Percentiles rank a stretch among this genome's conserved stretches.
These are phyloP conservation scores for Canariomyces notabilis DNA, from an alignment of 2,329 filamentous ascomycete genomes.

Conservation along the genomic window DNA sequence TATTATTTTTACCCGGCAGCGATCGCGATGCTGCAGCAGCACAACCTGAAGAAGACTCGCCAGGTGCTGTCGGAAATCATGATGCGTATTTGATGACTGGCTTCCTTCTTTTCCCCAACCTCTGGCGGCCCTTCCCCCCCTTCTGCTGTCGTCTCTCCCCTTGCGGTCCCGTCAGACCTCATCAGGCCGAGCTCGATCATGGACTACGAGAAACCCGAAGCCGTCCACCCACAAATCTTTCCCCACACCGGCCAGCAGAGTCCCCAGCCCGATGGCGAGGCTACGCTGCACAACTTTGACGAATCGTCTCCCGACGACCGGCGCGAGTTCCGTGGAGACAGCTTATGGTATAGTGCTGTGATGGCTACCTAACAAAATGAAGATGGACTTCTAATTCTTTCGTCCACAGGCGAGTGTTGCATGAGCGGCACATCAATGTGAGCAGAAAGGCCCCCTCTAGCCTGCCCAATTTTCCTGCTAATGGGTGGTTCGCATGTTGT, in stretches of 20 bases:
- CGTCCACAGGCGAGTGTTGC: conserved; percentile 33
- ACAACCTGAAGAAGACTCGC: not conserved
- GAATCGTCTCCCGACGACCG: conserved; percentile 15
- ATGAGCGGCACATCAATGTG: conserved; percentile 38
- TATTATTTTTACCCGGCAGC: conserved; percentile 12
- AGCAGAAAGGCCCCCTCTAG: conserved; percentile 3
- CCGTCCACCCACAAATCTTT: conserved; percentile 16
- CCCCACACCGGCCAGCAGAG: conserved; percentile 10
- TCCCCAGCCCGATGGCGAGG: conserved; percentile 19
- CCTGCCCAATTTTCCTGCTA: not conserved
- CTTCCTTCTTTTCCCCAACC: not conserved
- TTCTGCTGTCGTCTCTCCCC: not conserved
- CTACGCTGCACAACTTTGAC: conserved; percentile 15
- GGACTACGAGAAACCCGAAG: conserved; percentile 23
- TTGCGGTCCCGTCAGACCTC: not conserved
- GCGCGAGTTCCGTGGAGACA: conserved; percentile 18
- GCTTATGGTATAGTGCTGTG: conserved; percentile 14
- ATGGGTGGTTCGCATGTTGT: not conserved
- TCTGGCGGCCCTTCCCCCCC: not conserved
- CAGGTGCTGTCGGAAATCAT: not conserved
- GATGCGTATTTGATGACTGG: conserved; percentile 5
- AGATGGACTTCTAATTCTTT: too few relatives aligned
- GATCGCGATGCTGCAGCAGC: conserved; percentile 4
- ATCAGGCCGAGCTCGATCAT: not conserved
- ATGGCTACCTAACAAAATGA: too few relatives aligned